These are phyloP conservation scores for Acanthamoeba sp. DNA, from an alignment of 208 protist genomes.

Conservation along the genomic window DNA sequence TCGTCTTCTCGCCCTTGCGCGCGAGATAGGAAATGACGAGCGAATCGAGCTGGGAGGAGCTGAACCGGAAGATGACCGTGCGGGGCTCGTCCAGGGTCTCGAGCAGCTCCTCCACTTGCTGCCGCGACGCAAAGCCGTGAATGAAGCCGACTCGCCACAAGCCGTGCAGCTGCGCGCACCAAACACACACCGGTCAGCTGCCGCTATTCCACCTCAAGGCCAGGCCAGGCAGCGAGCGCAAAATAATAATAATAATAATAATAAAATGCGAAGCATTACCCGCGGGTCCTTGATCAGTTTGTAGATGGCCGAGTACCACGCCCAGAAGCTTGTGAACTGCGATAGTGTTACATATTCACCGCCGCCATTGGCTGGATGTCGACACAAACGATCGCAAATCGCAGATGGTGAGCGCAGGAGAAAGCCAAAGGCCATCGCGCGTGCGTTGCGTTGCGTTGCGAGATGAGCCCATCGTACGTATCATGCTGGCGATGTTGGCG, in stretches of 20 bases:
- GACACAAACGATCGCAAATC: no score
- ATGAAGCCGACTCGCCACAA: slow-evolving; percentile 59
- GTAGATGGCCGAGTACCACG: slow-evolving; percentile 37
- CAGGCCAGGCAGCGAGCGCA: no score
- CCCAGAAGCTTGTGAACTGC: slow-evolving; percentile 35
- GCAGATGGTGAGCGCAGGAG: no score
- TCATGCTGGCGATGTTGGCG: slow-evolving; percentile 29
- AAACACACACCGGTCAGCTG: background rate
- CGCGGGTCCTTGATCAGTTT: slow-evolving; percentile 14
- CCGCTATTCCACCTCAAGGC: background rate
- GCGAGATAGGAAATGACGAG: slow-evolving; percentile 41
- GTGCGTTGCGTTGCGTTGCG: no score
- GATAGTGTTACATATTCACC: background rate
- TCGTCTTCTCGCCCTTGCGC: background rate
- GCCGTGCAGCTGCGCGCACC: background rate
- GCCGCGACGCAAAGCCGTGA: slow-evolving; percentile 36
- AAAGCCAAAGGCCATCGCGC: no score
- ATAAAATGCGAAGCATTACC: background rate
- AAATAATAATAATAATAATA: no score
- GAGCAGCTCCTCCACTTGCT: background rate
- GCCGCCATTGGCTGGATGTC: background rate
- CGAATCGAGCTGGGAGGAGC: background rate
- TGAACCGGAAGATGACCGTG: slow-evolving; percentile 57
- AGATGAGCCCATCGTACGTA: no score
- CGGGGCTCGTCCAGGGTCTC: slow-evolving; percentile 2